phyloP scores from a whole-genome alignment of 176 grass and related monocot genomes.

The Aegilops longissima region DNA sequence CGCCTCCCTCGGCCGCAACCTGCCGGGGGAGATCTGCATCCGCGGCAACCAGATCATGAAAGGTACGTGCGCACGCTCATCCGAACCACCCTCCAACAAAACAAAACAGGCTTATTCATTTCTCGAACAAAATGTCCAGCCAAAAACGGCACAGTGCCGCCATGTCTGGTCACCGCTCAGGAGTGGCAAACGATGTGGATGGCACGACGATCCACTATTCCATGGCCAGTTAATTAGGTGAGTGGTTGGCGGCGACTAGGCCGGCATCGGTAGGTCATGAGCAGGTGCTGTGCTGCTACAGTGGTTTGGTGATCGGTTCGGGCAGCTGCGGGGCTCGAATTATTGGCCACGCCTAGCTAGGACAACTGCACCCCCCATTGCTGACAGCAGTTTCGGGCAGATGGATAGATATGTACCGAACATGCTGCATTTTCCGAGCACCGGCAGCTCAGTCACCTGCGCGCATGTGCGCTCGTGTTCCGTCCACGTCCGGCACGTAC shows the following conservation, averaged over 20 bases:
- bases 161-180: too few species aligned
- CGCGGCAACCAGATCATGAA: conserved; percentile 96
- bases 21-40: conserved; percentile 85
- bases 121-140: background rate
- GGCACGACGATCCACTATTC: background rate
- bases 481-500: background rate
- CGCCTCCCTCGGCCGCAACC: conserved; percentile 56
- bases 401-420: background rate
- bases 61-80: conserved; percentile 34
- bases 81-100: too few species aligned
- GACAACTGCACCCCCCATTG: background rate
- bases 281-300: background rate
- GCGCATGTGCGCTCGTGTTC: background rate
- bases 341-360: background rate
- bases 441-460: background rate
- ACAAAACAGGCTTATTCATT: too few species aligned
- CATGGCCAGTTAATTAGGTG: background rate
- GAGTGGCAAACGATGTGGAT: too few species aligned
- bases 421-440: background rate
- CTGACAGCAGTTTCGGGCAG: background rate
- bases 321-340: background rate
- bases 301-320: background rate
- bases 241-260: background rate
- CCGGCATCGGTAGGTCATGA: background rate
- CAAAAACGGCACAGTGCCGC: too few species aligned